These are phyloP conservation scores for Candida qinlingensis DNA, from an alignment of 805 yeast species.

Conservation along the genomic window DNA sequence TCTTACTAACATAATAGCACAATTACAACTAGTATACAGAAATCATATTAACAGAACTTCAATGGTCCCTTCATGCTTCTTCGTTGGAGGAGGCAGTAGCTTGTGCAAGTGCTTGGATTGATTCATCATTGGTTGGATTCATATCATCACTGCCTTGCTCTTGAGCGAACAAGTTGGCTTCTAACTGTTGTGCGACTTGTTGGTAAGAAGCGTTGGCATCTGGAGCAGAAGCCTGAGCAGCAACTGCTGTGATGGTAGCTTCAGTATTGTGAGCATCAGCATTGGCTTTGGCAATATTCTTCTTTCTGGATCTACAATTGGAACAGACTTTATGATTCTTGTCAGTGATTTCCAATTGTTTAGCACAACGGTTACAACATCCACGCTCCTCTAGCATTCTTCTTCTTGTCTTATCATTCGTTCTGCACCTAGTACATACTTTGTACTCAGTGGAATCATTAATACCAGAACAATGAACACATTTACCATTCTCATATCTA, in stretches of 20 bases:
- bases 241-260: slow-evolving; percentile 9
- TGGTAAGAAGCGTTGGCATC: slow-evolving; percentile 4
- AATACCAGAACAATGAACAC: slow-evolving; percentile 66
- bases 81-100: neutral
- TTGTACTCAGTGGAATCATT: slow-evolving; percentile 44
- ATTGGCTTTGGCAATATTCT: slow-evolving; percentile 21
- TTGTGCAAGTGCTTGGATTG: slow-evolving; percentile 7
- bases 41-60: no score
- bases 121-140: neutral
- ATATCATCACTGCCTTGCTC: neutral
- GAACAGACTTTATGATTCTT: slow-evolving; percentile 50
- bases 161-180: slow-evolving; percentile 23
- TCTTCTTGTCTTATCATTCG: slow-evolving; percentile 53
- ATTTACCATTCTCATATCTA: slow-evolving; percentile 57
- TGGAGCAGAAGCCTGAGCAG: slow-evolving; percentile 5
- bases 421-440: slow-evolving; percentile 63
- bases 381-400: slow-evolving; percentile 51
- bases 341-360: slow-evolving; percentile 39
- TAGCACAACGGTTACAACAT: slow-evolving; percentile 59
- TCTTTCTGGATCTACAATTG: slow-evolving; percentile 51
- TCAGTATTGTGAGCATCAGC: slow-evolving; percentile 3
- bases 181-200: slow-evolving; percentile 17
- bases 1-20: no score
- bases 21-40: no score
- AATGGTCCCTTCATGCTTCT: no score